These are phyloP conservation scores for Rhodofomes roseus DNA, from an alignment of 1,284 basidiomycete species.

Conservation along the genomic window DNA sequence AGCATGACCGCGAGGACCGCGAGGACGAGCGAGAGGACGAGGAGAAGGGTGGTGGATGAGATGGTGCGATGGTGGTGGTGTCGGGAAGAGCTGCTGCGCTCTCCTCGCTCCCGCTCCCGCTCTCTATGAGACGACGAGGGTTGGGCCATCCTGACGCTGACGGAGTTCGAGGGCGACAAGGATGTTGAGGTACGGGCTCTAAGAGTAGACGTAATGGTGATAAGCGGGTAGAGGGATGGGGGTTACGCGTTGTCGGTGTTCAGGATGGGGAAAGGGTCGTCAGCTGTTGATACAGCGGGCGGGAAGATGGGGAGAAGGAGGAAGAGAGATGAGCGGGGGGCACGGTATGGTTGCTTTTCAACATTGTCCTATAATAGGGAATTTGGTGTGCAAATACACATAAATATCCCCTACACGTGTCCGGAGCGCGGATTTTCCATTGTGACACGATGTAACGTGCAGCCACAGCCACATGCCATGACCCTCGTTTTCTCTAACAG, in stretches of 20 bases:
- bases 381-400: constrained; percentile 18
- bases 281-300: constrained; percentile 13
- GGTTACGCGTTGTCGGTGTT: constrained; percentile 18
- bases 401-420: constrained; percentile 26
- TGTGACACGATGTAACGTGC: too few relatives aligned
- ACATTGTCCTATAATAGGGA: constrained; percentile 20
- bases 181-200: constrained; percentile 56
- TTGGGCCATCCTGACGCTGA: constrained; percentile 78
- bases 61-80: constrained; percentile 80
- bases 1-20: constrained; percentile 84
- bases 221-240: constrained; percentile 15
- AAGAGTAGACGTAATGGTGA: constrained; percentile 62
- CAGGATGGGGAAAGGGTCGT: constrained; percentile 14
- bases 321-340: constrained; percentile 7
- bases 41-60: constrained; percentile 81
- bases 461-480: too few relatives aligned
- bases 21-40: constrained; percentile 77
- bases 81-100: constrained; percentile 49
- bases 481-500: too few relatives aligned
- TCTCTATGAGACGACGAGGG: constrained; percentile 78
- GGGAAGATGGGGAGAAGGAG: constrained; percentile 18
- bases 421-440: background rate
- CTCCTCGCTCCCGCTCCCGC: constrained; percentile 54
- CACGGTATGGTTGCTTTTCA: constrained; percentile 20
- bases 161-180: constrained; percentile 74